Evolutionary conservation across 169 alveolate genomes (phyloP).

Genomic region (Plasmodium malariae): DNA sequence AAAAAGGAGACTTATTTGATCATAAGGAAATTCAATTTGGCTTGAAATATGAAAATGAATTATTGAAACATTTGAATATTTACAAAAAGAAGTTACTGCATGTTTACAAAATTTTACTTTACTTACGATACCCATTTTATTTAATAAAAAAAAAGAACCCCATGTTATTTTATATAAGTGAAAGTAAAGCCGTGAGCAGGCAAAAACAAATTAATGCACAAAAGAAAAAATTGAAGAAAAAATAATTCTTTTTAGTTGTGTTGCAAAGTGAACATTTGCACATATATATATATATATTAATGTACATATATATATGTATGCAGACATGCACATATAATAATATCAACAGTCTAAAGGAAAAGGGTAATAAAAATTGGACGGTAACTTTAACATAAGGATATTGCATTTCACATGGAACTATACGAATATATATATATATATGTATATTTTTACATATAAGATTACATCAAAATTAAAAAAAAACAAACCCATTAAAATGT

Average conservation of each 20-base stretch:
- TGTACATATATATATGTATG: no score
- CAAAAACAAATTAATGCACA: slow-evolving; percentile 85
- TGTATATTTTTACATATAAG: no score
- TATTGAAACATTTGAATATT: slow-evolving; percentile 74
- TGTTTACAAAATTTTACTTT: slow-evolving; percentile 81
- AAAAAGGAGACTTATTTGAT: slow-evolving; percentile 48
- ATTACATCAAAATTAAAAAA: no score
- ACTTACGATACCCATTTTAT: slow-evolving; percentile 83
- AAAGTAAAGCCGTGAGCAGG: slow-evolving; percentile 83
- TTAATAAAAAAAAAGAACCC: slow-evolving; percentile 81
- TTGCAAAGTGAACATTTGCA: no score
- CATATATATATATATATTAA: no score
- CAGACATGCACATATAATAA: no score
- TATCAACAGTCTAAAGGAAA: no score
- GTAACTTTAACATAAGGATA: no score
- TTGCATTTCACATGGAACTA: background rate
- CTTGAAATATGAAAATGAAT: slow-evolving; percentile 77
- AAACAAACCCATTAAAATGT: no score
- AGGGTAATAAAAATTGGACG: no score
- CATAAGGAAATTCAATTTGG: slow-evolving; percentile 71
- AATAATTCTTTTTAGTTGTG: slow-evolving; percentile 12
- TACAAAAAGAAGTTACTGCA: slow-evolving; percentile 81
- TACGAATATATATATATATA: background rate
- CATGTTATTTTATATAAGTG: slow-evolving; percentile 86
- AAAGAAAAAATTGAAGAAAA: slow-evolving; percentile 78